phyloP scores from a whole-genome alignment of 2,329 filamentous ascomycete species.

The Juglanconis juglandina region DNA sequence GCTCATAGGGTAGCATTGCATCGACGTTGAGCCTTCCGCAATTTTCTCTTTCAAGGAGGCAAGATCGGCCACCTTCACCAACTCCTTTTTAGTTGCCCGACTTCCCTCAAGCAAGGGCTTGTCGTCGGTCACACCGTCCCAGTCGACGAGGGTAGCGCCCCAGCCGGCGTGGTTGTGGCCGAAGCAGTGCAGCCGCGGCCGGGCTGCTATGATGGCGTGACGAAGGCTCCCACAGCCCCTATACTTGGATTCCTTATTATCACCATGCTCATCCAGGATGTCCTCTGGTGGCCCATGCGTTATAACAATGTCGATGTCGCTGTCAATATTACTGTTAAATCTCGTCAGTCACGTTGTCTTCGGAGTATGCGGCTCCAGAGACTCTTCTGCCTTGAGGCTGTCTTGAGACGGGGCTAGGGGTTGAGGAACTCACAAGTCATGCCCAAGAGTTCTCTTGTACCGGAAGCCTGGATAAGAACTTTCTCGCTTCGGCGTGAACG shows the following conservation, averaged over 20 bases:
- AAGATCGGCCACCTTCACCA: not conserved
- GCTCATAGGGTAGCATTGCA: not conserved
- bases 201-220: conserved; percentile 25
- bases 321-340: conserved; percentile 18
- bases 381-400: too few species aligned
- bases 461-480: conserved; percentile 40
- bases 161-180: conserved; percentile 33
- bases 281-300: conserved; percentile 37
- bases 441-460: conserved; percentile 30
- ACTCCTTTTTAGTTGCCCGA: not conserved
- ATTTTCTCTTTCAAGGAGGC: not conserved
- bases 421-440: conserved; percentile 21
- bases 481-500: conserved; percentile 37
- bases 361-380: too few species aligned
- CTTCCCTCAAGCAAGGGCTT: not conserved
- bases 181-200: conserved; percentile 35
- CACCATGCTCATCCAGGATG: conserved; percentile 36
- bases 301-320: conserved; percentile 29
- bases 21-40: too few species aligned
- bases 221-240: conserved; percentile 32
- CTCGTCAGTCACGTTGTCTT: not conserved
- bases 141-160: conserved; percentile 44
- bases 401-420: too few species aligned
- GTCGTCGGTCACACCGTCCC: conserved; percentile 30
- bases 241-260: conserved; percentile 19